Evolutionary conservation across 495 filamentous ascomycete species (phyloP), one percentile per base, ranked within the genome.

Genomic region (Xylaria palmicola): DNA sequence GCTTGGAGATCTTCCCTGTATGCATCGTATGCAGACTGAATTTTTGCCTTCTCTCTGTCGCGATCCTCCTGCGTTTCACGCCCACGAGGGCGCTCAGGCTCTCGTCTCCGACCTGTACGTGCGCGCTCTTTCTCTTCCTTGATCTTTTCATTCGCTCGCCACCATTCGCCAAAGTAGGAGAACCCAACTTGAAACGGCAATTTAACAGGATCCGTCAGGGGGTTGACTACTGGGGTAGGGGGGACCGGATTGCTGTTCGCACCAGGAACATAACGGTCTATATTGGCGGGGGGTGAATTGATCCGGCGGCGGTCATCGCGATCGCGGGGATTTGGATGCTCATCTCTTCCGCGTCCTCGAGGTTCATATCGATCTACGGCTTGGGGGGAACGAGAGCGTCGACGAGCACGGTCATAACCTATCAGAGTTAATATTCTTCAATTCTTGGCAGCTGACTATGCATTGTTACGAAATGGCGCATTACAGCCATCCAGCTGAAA

Each of bases 111-210:
- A 27, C 91, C 91, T 54, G 87, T 85, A 64, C 86, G 88, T 17
- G 79, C 77, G 19, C 90, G 88, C 67, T 97, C 92, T 65, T 88
- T 88, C 60, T 96, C 91, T 54, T 95, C 91, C 69, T 92, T 93
- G 59, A 95, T 88, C 26, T 81, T 81, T 70, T 95, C 89, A 66
- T 96, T 92, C 9, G 82, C 76, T 57, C 92, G 81, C 92, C 93
- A 97, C 94, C 94, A 99, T 73, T 98, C 95, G 6, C 91, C 90
- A 69, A 95, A 99, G 75, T 88, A 98, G 24, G 89, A 96, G 76
- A 98, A 98, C 0, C 94, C 93, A 49, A 97, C 94, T 72, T 97
- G 93, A 63, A 89, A 96, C 13, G 96, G 89, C 9, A 98, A 80
- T 50, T 83, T 88, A 54, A 92, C 79, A 6, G 94, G 94, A 65